Base-by-base conservation (phyloP, 441 rosid species). In the Populus hybrid region DNA sequence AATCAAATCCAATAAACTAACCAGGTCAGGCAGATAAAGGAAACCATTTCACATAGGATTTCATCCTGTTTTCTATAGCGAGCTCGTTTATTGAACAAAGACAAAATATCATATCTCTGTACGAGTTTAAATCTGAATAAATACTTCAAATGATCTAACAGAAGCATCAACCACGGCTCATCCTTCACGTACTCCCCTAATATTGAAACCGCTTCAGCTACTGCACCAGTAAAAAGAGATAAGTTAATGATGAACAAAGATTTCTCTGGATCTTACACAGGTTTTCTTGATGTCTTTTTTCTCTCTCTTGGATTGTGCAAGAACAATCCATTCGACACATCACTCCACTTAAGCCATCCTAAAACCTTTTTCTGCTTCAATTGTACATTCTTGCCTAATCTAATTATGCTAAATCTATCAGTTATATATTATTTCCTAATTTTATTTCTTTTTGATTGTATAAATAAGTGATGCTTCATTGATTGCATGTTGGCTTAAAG, bases 101-200 rank as follows among this genome's bases (percentile, higher is more conserved):
- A 8, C 54, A 59, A 42, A 11, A 4, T 11, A 24, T 77, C 42
- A 23, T 65, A 26, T 59, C 35, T 57, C n/a, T 14, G 28, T 81
- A 3, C 24, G 28, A 35, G 14, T 5, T 5, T 28, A 75, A 70
- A 40, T 64, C 35, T 35, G 26, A 68, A 61, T 67, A 73, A 21
- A 69, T 90, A 95, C 99, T 91, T 89, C 63, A 92, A 84, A 79
- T 82, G 81, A 64, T 90, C 74, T 34, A 91, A 86, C 80, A 93
- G 82, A 84, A 91, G 87, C 85, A 87, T 92, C 89, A 93, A 76
- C 98, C 98, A 95, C 40, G 94, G 89, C 78, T 91, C 94, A 70
- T 90, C 88, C 76, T 88, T 91, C 87, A 95, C 64, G 84, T 93
- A 95, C 82, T 95, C 98, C 70, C 92, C 93, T 50, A 93, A 71